Percentiles rank a stretch among this genome's conserved stretches.
phyloP scores from a whole-genome alignment of 768 basidiomycete species.

The Tricholoma furcatifolium region DNA sequence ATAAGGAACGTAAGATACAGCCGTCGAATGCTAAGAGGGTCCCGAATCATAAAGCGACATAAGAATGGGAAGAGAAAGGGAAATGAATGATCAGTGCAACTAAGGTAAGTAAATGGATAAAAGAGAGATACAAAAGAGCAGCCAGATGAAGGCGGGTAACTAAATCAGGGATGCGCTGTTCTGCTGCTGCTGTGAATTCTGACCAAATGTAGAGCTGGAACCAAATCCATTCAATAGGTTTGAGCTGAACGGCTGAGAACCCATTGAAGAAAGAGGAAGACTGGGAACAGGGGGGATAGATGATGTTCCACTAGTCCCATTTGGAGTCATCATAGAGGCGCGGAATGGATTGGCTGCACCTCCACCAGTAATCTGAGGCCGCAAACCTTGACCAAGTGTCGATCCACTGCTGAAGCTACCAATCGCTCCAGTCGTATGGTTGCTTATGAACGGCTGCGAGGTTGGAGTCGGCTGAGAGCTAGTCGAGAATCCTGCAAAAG shows the following conservation, averaged over 20 bases:
- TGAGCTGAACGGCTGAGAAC: constrained; percentile 13
- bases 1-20: constrained; percentile 6
- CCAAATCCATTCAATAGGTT: constrained; percentile 21
- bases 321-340: constrained; percentile 47
- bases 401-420: constrained; percentile 37
- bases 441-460: constrained; percentile 18
- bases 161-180: constrained; percentile 50
- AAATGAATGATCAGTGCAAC: constrained; percentile 17
- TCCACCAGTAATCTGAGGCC: constrained; percentile 67
- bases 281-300: constrained; percentile 19
- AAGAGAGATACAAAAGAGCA: constrained; percentile 15
- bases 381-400: constrained; percentile 48
- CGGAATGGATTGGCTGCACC: constrained; percentile 65
- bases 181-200: constrained; percentile 39
- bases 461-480: constrained; percentile 15
- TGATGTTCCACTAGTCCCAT: constrained; percentile 3
- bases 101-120: constrained; percentile 12
- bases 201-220: constrained; percentile 19
- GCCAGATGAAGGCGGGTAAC: constrained; percentile 11
- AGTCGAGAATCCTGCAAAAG: constrained; percentile 12
- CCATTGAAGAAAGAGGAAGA: constrained; percentile 12
- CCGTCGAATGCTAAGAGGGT: constrained; percentile 9
- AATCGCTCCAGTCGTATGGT: constrained; percentile 34
- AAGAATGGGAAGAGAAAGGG: constrained; percentile 8
- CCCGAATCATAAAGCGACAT: constrained; percentile 14